Conservation (phyloP, 73 alveolate genomes). For the Paramecium primaurelia region DNA sequence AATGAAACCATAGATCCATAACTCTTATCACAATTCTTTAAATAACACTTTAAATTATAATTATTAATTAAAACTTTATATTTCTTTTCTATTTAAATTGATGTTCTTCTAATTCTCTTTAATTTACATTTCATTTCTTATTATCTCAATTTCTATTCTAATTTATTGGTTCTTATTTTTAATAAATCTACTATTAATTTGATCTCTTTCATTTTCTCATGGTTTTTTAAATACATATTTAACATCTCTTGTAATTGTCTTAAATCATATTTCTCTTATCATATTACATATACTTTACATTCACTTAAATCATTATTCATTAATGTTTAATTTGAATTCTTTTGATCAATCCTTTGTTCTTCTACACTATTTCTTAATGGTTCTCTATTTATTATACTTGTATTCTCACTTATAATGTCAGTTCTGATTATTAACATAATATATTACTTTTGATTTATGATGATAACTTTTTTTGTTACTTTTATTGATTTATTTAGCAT, state of each 20-base stretch:
- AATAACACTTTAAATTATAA: neutral
- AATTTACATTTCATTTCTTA: neutral
- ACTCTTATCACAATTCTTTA: neutral
- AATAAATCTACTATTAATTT: neutral
- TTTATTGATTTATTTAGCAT: neutral
- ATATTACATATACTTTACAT: neutral
- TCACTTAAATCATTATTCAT: neutral
- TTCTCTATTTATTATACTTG: neutral
- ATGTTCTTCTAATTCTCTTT: neutral
- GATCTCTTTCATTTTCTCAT: neutral
- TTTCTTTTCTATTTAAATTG: neutral
- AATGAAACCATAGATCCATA: constrained; percentile 48
- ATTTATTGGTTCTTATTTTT: neutral
- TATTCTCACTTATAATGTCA: neutral
- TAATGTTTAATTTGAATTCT: neutral
- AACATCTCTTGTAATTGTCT: neutral
- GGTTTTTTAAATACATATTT: neutral
- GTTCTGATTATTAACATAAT: neutral
- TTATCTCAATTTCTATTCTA: neutral
- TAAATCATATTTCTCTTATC: neutral
- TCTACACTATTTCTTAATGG: neutral
- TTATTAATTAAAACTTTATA: neutral
- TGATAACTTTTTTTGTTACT: neutral
- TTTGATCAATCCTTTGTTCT: neutral
- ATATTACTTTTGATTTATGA: neutral